A percentile compares a stretch with the other conserved stretches of the same genome.
phyloP scores from a whole-genome alignment of 202 grass and related monocot species.

The Miscanthus sacchariflorus region DNA sequence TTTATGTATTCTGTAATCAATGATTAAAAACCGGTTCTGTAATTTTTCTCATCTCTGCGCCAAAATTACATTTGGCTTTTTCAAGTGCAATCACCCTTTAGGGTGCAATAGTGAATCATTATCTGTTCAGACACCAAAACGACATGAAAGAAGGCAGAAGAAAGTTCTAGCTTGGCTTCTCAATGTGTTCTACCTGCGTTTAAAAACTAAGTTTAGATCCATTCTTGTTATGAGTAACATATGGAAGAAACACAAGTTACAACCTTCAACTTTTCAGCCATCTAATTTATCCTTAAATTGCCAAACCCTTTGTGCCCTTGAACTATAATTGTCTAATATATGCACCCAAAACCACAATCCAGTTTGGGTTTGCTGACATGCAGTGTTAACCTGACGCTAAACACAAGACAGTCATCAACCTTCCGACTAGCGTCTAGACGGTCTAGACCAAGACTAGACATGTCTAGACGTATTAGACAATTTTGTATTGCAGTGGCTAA shows the following conservation, averaged over 20 bases:
- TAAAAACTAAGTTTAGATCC: background rate
- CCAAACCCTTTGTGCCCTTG: background rate
- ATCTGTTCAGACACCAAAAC: background rate
- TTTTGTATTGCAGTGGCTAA: too few relatives aligned
- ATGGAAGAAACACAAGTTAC: background rate
- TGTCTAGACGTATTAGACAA: too few relatives aligned
- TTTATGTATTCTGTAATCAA: background rate
- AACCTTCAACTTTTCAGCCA: background rate
- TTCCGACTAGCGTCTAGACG: too few relatives aligned
- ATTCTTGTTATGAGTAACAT: background rate
- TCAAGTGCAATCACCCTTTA: background rate
- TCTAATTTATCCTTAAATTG: slow-evolving; percentile 14
- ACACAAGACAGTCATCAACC: too few relatives aligned
- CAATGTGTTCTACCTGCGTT: background rate
- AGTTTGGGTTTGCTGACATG: background rate
- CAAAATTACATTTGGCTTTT: background rate
- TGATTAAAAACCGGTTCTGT: background rate
- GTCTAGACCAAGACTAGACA: too few relatives aligned
- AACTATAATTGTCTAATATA: background rate
- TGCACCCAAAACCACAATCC: background rate
- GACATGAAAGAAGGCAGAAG: background rate
- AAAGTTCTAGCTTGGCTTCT: background rate
- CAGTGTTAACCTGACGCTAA: too few relatives aligned
- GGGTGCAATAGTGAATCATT: background rate
- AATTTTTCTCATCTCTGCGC: background rate